Evolutionary conservation across 768 basidiomycete genomes (phyloP), one percentile per base, ranked within the genome.

Genomic region (Pholiota molesta): DNA sequence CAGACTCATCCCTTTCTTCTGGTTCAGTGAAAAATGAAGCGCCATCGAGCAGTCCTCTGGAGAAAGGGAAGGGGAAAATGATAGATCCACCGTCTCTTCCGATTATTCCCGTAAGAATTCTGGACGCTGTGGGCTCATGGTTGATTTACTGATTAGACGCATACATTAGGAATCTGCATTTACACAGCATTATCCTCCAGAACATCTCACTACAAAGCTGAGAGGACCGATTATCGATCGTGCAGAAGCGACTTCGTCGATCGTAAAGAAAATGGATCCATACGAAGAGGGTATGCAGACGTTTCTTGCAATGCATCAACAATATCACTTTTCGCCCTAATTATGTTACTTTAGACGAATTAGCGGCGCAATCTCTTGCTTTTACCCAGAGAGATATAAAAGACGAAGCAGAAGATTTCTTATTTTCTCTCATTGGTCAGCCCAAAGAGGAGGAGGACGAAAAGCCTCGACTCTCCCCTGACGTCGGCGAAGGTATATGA

Each of bases 351-450:
- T 49, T 49, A 49, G 47, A 49, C n/a, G 47, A 49, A 11, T 21
- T 23, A 19, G 47, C 47, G 13, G 14, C 21, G 14, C 47, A 26
- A 13, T 21, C 47, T 21, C 9, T 37, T 21, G 9, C n/a, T 29
- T 11, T 16, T 9, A 0, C 19, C 37, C 10, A 40, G 17, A 26
- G 7, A 4, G 13, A 21, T 1, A 42, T 13, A 23, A 45, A 28
- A 21, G 49, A 64, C 28, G 59, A 57, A 45, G 55, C 56, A 16
- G 60, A 61, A 21, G 26, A 39, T 37, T 56, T 59, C 56, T 29
- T 61, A 29, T 11, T 40, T 47, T 21, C 53, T 10, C 47, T 49
- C 2, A 21, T 49, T 5, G 23, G 47, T 26, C n/a, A n/a, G 19
- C 47, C 47, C 47, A 14, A 49, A 5, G 14, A 21, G 10, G 5